Base-by-base conservation (phyloP, 495 filamentous ascomycete species). In the Trypethelium eluteriae region DNA sequence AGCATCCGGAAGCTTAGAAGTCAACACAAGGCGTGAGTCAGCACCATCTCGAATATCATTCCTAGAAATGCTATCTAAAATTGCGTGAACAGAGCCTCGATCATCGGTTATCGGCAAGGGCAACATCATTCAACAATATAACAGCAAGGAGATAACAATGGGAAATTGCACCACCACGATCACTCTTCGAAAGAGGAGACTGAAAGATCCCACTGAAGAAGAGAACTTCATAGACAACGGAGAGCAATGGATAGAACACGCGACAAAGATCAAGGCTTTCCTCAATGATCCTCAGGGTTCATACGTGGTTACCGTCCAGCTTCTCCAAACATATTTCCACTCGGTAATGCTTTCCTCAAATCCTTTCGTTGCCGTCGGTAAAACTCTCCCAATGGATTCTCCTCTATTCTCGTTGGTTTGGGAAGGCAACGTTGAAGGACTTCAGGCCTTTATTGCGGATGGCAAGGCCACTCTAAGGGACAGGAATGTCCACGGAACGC, bases 341-440 rank as follows among this genome's bases (percentile, higher is more conserved):
- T 16, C 11, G n/a, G 16, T 0, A 5, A 25, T 5, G 5, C n/a
- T 53, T 18, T 11, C 9, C n/a, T 16, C 5, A 5, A 53, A 53
- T 53, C 49, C 49, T 16, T 53, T 53, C 49, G n/a, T 53, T 53
- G 11, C 49, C 5, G 18, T 53, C 49, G 49, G 49, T 25, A 53
- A 25, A 53, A 53, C 49, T 18, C 49, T 53, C 18, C 49, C 49
- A 25, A 53, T 16, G 49, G 49, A 53, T 53, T 53, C 49, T 25
- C 49, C n/a, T 14, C 11, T 53, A 53, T 53, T 53, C 18, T 11
- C 49, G 5, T 53, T 53, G 49, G 49, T 53, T 18, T 5, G 16
- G n/a, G 5, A 53, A 53, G 49, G 49, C 11, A 25, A 53, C 18
- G 49, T 53, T 18, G 49, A 53, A n/a, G 49, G 49, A 14, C 49